Evolutionary conservation across 805 yeast species (phyloP).

Genomic region (Ogataea salicorniae): DNA sequence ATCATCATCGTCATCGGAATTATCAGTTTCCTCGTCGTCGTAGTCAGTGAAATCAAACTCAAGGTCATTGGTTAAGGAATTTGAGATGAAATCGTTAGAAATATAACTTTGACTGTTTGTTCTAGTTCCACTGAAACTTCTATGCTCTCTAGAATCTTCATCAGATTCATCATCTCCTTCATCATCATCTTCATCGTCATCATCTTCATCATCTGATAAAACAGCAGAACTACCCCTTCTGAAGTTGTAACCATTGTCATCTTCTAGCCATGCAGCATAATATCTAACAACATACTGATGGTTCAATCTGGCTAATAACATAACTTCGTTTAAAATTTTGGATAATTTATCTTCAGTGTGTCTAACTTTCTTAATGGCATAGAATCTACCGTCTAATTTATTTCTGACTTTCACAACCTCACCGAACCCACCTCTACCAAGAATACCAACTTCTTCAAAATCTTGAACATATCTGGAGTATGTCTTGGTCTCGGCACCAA

Average conservation of each 20-base stretch:
- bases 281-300: conserved; percentile 96
- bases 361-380: conserved; percentile 88
- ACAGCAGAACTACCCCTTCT: conserved; percentile 21
- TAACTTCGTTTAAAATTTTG: conserved; percentile 81
- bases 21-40: conserved; percentile 16
- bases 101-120: conserved; percentile 37
- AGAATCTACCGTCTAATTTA: conserved; percentile 87
- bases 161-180: conserved; percentile 28
- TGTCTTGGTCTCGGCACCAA: conserved; percentile 14
- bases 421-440: conserved; percentile 96
- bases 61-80: conserved; percentile 52
- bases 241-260: conserved; percentile 34
- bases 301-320: conserved; percentile 83
- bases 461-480: conserved; percentile 83
- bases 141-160: conserved; percentile 8
- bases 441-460: conserved; percentile 86
- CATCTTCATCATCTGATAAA: conserved; percentile 21
- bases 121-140: conserved; percentile 22
- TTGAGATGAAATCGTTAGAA: conserved; percentile 56
- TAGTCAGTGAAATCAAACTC: conserved; percentile 47
- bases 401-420: conserved; percentile 97
- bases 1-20: conserved; percentile 15
- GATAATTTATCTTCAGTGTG: conserved; percentile 78
- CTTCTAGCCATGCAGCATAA: conserved; percentile 97
- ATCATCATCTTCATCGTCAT: conserved; percentile 28